A percentile compares a stretch with the other conserved stretches of the same genome.
phyloP scores from a whole-genome alignment of 805 yeast species.

The Barnettozyma sp. region DNA sequence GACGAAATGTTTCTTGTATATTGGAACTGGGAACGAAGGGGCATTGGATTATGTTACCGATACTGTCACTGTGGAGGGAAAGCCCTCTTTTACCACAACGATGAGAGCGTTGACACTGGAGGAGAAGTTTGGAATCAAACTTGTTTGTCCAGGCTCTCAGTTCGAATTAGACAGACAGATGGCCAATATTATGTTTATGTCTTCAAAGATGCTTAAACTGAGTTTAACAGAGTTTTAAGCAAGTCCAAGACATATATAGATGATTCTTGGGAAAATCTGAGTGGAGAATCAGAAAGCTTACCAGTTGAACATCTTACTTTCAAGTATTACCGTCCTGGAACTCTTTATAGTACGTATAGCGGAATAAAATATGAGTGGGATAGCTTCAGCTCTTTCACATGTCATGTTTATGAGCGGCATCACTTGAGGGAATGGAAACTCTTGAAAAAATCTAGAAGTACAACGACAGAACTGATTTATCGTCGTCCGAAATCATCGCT shows the following conservation, averaged over 20 bases:
- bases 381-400: not conserved
- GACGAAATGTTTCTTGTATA: not conserved
- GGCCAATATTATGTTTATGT: slow-evolving; percentile 1
- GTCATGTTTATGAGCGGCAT: not conserved
- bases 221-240: not conserved
- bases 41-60: slow-evolving; percentile 1
- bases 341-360: not conserved
- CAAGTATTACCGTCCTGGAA: not conserved
- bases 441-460: not conserved
- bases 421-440: not conserved
- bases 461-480: not conserved
- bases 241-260: not conserved
- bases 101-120: slow-evolving; percentile 3
- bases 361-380: not conserved
- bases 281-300: not conserved
- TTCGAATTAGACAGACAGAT: not conserved
- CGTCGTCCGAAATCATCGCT: not conserved
- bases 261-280: not conserved
- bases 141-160: not conserved
- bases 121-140: slow-evolving; percentile 2
- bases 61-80: not conserved
- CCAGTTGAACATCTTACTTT: not conserved
- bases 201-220: not conserved
- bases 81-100: not conserved
- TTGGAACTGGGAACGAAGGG: not conserved